Evolutionary conservation across 2,329 filamentous ascomycete genomes (phyloP).

Genomic region (Chaetoscypha palmicola): DNA sequence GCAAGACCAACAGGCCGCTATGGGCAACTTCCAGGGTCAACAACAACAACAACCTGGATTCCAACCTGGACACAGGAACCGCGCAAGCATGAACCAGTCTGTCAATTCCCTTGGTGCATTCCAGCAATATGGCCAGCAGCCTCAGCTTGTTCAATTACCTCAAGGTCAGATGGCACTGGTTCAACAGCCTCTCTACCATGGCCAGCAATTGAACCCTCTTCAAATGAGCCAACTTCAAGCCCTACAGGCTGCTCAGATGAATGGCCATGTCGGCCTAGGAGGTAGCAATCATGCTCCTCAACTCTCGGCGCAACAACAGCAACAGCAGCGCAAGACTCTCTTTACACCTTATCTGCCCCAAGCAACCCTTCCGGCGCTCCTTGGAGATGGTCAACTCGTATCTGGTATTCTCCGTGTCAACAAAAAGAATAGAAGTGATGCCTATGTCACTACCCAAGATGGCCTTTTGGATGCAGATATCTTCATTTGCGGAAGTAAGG

Average conservation of each 20-base stretch:
- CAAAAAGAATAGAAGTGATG: constrained; percentile 99
- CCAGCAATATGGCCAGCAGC: constrained; percentile 81
- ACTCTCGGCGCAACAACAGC: constrained; percentile 64
- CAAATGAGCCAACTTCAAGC: constrained; percentile 88
- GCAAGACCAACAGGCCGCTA: constrained; percentile 46
- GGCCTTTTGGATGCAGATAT: constrained; percentile 88
- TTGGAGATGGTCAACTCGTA: constrained; percentile 88
- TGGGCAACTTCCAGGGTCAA: constrained; percentile 64
- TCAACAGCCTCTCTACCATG: constrained; percentile 67
- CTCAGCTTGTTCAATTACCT: constrained; percentile 78
- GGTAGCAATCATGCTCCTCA: constrained; percentile 65
- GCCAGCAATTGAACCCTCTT: constrained; percentile 80
- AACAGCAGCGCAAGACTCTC: constrained; percentile 93
- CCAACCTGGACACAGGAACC: constrained; percentile 84
- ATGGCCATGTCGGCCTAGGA: constrained; percentile 62
- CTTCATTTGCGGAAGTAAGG: constrained; percentile 99
- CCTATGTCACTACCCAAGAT: constrained; percentile 91
- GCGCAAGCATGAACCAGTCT: constrained; percentile 80
- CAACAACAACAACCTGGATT: constrained; percentile 69
- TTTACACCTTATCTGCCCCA: constrained; percentile 98
- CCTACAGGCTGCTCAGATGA: constrained; percentile 81
- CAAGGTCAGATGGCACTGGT: constrained; percentile 78
- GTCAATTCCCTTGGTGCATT: constrained; percentile 78
- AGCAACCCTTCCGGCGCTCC: constrained; percentile 81
- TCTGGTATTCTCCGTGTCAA: constrained; percentile 96